Evolutionary conservation across 768 basidiomycete species (phyloP).

Genomic region (Gautieria morchelliformis): DNA sequence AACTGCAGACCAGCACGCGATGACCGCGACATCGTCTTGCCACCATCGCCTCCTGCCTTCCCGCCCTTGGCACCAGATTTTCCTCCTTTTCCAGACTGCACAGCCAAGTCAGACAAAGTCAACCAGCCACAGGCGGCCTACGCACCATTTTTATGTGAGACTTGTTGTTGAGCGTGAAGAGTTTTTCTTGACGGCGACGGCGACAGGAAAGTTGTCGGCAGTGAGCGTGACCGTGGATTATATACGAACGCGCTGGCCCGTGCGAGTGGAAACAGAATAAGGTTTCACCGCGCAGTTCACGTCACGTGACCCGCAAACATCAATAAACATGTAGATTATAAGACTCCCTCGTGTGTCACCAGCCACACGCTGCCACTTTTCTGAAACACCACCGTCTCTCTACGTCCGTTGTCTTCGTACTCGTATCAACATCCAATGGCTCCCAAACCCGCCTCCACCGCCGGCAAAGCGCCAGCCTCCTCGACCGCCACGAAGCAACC

Average conservation of each 20-base stretch:
- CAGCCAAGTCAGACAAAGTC: background rate
- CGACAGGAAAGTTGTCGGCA: background rate
- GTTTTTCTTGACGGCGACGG: background rate
- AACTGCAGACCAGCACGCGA: slow-evolving; percentile 73
- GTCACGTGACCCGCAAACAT: slow-evolving; percentile 5
- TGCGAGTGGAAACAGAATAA: slow-evolving; percentile 6
- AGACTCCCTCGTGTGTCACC: background rate
- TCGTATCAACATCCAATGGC: slow-evolving; percentile 14
- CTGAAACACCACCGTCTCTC: background rate
- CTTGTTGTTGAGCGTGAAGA: slow-evolving; percentile 5
- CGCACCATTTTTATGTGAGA: background rate
- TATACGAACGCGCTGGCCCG: slow-evolving; percentile 15
- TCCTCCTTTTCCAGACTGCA: slow-evolving; percentile 42
- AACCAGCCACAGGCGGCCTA: background rate
- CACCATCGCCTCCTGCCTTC: slow-evolving; percentile 35
- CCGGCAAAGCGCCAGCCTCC: slow-evolving; percentile 50
- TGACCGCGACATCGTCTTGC: slow-evolving; percentile 60
- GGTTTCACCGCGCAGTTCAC: background rate
- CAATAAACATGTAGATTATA: slow-evolving; percentile 7
- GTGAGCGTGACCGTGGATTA: background rate
- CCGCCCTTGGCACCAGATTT: slow-evolving; percentile 47
- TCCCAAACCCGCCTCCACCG: slow-evolving; percentile 31
- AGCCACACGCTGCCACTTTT: background rate
- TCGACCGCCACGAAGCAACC: slow-evolving; percentile 31
- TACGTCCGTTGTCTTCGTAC: background rate